Evolutionary conservation across 1,139 yeast species (phyloP).

Genomic region (Hansenula lynferdii): DNA sequence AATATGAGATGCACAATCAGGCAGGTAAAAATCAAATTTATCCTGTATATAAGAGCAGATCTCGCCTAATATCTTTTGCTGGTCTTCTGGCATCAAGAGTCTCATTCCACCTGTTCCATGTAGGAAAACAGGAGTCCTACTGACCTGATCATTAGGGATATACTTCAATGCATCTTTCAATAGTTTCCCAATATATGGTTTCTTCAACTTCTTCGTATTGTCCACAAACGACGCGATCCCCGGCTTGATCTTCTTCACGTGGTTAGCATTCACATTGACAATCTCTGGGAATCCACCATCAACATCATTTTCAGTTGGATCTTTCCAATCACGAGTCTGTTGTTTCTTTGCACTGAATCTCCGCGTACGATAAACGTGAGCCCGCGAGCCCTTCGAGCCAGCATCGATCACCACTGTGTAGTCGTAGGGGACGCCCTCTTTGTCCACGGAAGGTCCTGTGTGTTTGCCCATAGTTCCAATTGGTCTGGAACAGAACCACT

Average conservation of each 20-base stretch:
- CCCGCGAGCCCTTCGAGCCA: conserved; percentile 79
- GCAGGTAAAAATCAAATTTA: conserved; percentile 54
- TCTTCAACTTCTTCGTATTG: conserved; percentile 47
- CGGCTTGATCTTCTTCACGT: conserved; percentile 61
- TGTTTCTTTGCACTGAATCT: conserved; percentile 16
- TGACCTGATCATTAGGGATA: conserved; percentile 63
- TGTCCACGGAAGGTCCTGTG: conserved; percentile 25
- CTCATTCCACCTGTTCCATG: conserved; percentile 86
- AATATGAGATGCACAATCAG: conserved; percentile 54
- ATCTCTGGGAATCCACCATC: conserved; percentile 36
- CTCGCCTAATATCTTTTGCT: conserved; percentile 41
- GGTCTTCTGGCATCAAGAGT: conserved; percentile 51
- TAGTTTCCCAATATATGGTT: conserved; percentile 51
- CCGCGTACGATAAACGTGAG: conserved; percentile 50
- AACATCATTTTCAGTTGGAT: conserved; percentile 9
- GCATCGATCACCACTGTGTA: conserved; percentile 76
- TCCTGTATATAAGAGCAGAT: conserved; percentile 52
- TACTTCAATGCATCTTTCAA: conserved; percentile 50
- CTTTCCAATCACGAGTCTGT: conserved; percentile 4
- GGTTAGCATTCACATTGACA: conserved; percentile 31
- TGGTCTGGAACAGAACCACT: too few relatives aligned
- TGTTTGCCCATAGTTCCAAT: not conserved
- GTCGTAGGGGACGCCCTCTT: conserved; percentile 48
- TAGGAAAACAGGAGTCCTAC: conserved; percentile 70
- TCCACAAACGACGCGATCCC: conserved; percentile 17